These are phyloP conservation scores for Coemansia javaensis DNA, from an alignment of 192 early-diverging fungal species.

Conservation along the genomic window DNA sequence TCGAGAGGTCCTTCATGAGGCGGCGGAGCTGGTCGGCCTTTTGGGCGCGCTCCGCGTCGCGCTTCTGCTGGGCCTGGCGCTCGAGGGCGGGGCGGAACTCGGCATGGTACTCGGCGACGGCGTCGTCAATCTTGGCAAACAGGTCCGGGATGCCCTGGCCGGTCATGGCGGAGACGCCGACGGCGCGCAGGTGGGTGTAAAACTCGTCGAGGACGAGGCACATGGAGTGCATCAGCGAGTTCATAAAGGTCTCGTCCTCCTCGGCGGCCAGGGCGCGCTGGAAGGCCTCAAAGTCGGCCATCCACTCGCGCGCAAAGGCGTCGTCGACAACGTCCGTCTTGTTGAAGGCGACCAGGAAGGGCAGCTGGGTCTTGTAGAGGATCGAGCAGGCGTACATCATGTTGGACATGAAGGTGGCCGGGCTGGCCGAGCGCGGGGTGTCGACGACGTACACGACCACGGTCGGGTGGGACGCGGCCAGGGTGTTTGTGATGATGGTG, in stretches of 20 bases:
- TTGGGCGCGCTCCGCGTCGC: slow-evolving; percentile 55
- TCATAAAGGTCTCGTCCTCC: slow-evolving; percentile 83
- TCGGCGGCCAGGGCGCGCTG: slow-evolving; percentile 76
- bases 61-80: slow-evolving; percentile 63
- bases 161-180: slow-evolving; percentile 87
- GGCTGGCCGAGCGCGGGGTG: slow-evolving; percentile 85
- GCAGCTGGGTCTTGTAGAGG: slow-evolving; percentile 95
- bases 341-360: slow-evolving; percentile 94
- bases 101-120: slow-evolving; percentile 75
- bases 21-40: slow-evolving; percentile 68
- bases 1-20: slow-evolving; percentile 85
- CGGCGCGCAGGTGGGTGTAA: slow-evolving; percentile 74
- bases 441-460: slow-evolving; percentile 92
- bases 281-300: slow-evolving; percentile 94
- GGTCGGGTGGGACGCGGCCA: slow-evolving; percentile 88
- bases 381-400: slow-evolving; percentile 98
- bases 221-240: slow-evolving; percentile 89
- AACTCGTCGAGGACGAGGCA: slow-evolving; percentile 96
- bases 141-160: slow-evolving; percentile 90
- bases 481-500: slow-evolving; percentile 88
- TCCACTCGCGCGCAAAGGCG: slow-evolving; percentile 90
- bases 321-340: slow-evolving; percentile 91
- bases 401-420: slow-evolving; percentile 97
- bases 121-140: slow-evolving; percentile 76
- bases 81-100: slow-evolving; percentile 87